A percentile compares a stretch with the other conserved stretches of the same genome.
These are phyloP conservation scores for Nicotiana tomentosiformis DNA, from an alignment of 257 asterid species.

Conservation along the genomic window DNA sequence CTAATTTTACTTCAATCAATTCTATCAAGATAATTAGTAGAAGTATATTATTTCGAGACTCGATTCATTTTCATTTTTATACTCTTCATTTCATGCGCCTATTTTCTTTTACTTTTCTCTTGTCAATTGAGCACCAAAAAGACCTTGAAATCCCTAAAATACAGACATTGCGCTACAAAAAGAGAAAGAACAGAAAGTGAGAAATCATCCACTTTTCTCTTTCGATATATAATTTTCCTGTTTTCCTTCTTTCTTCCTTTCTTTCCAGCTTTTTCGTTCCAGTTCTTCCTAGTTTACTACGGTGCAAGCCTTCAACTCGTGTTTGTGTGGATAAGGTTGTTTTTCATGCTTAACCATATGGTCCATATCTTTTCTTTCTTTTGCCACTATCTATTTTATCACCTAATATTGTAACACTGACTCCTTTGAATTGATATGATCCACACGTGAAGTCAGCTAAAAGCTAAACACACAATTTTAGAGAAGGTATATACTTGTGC, in stretches of 20 bases:
- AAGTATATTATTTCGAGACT: neutral
- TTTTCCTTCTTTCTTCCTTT: neutral
- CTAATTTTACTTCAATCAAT: neutral
- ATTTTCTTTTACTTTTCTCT: neutral
- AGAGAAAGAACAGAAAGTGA: neutral
- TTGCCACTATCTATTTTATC: neutral
- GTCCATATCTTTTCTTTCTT: neutral
- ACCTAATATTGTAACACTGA: neutral
- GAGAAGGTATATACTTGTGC: neutral
- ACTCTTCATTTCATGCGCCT: neutral
- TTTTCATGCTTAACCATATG: neutral
- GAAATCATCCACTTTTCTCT: neutral
- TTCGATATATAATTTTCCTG: too few relatives aligned
- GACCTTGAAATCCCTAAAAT: neutral
- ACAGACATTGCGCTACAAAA: neutral
- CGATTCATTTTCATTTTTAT: neutral
- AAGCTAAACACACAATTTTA: neutral
- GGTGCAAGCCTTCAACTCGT: neutral
- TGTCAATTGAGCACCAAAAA: neutral
- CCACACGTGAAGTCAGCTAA: neutral
- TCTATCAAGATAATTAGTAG: neutral
- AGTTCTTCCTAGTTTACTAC: neutral
- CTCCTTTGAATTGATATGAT: neutral
- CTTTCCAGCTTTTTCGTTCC: neutral
- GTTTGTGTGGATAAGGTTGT: neutral